These are phyloP conservation scores for Rhodotorula sp. DNA, from an alignment of 1,284 basidiomycete genomes.

Conservation along the genomic window DNA sequence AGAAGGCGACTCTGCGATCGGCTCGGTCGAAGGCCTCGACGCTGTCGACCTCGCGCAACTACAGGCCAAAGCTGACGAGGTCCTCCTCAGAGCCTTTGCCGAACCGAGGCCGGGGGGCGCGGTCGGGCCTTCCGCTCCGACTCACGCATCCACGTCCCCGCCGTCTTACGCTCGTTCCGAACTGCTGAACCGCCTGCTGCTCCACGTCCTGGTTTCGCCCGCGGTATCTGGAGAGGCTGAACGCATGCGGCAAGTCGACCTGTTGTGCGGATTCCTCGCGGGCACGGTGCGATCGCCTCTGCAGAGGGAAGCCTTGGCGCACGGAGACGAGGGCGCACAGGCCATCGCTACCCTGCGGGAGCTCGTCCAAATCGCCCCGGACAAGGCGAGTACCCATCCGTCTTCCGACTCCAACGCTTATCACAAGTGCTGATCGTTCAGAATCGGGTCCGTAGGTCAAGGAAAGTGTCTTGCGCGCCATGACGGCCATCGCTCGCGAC, in stretches of 20 bases:
- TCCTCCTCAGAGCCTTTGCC: not conserved
- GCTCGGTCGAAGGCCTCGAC: not conserved
- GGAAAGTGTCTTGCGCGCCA: constrained; percentile 26
- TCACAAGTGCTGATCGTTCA: not conserved
- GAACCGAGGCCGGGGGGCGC: not conserved
- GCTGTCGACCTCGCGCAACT: not conserved
- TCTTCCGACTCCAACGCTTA: not conserved
- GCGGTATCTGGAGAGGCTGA: not conserved
- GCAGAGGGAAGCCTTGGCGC: constrained; percentile 10
- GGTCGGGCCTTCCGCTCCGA: not conserved
- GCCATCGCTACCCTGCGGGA: constrained; percentile 5
- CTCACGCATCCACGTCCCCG: not conserved
- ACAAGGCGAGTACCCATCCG: constrained; percentile 12
- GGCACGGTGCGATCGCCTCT: constrained; percentile 2
- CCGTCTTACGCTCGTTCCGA: not conserved
- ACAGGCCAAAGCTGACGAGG: not conserved
- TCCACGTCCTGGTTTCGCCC: not conserved
- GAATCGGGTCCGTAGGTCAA: constrained; percentile 5
- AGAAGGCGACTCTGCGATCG: constrained; percentile 17
- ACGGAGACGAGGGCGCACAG: not conserved
- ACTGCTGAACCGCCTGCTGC: constrained; percentile 19
- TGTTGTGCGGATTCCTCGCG: constrained; percentile 26
- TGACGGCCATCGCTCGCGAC: constrained; percentile 22
- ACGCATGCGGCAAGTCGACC: constrained; percentile 19
- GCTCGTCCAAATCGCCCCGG: not conserved